Base-by-base conservation (phyloP, 257 asterid genomes). In the Gentiana macrophylla region DNA sequence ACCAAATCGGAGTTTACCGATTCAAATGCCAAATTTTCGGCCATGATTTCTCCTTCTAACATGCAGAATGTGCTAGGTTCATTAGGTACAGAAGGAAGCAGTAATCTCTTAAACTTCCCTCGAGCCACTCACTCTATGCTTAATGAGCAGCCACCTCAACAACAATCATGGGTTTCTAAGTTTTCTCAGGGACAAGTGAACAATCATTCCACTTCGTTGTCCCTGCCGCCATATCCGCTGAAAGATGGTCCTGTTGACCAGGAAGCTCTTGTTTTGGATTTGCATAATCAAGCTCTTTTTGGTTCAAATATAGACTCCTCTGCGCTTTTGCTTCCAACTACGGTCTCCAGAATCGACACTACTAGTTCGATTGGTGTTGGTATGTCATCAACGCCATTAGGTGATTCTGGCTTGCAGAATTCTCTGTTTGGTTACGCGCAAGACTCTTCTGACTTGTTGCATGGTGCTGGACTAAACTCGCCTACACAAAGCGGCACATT, bases 1-100 rank as follows among this genome's bases (percentile, higher is more conserved):
- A 58, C 85, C 8, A 86, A 80, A 68, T 35, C 83, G 0, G 87
- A 83, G 49, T 77, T 77, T 47, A 32, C 78, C n/a, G 83, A 75
- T 58, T 67, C 76, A 33, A 83, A 70, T 73, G 43, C 73, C 35
- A 81, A 77, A 57, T 77, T 80, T 67, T 63, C 84, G 0, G 68
- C 83, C 49, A 47, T 86, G 3, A 34, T 66, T 66, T 61, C 80
- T 61, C 84, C 82, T 59, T 57, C 84, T 43, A 63, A 76, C 52
- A 62, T 83, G 82, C 97, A 83, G 56, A 79, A 86, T 64, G 70
- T 83, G 85, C 64, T 89, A 56, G 94, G 94, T 53, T 72, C 92
- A 0, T 66, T 86, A 49, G 73, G 84, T 58, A 67, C 81, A 5
- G 94, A 86, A 67, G 94, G 91, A 60, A 84, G 79, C 65, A 69